Conservation (phyloP, 306 rosid genomes). For the Potentilla sterilis region DNA sequence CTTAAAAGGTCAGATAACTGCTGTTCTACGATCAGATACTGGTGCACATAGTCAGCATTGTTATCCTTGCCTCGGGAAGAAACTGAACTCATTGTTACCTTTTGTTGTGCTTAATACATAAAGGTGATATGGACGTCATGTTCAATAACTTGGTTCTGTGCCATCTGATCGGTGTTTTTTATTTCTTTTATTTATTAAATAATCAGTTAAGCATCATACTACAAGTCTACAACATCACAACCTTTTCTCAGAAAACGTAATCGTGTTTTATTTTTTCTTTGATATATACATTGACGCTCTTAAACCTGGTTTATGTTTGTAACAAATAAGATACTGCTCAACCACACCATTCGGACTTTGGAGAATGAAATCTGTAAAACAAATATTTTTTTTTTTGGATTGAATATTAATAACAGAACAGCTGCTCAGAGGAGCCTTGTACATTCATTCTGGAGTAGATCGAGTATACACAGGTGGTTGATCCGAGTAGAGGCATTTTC, state of each 20-base stretch:
- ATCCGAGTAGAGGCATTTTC: too few species aligned
- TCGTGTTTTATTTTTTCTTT: not conserved
- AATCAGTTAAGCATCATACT: not conserved
- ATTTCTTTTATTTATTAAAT: not conserved
- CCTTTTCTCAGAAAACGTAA: not conserved
- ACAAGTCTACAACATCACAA: not conserved
- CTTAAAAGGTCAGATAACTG: slow-evolving; percentile 10
- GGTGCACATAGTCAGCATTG: slow-evolving; percentile 12
- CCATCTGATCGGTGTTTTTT: not conserved
- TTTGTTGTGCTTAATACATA: slow-evolving; percentile 22
- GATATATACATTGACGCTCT: not conserved
- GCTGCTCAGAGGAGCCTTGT: too few species aligned
- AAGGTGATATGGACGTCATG: not conserved
- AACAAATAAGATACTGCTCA: not conserved
- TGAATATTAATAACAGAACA: too few species aligned
- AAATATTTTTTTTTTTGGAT: too few species aligned
- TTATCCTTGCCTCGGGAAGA: not conserved
- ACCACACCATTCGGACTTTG: not conserved
- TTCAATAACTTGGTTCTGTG: slow-evolving; percentile 7
- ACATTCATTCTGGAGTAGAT: too few species aligned
- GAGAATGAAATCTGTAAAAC: too few species aligned
- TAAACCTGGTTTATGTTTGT: not conserved
- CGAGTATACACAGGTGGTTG: too few species aligned
- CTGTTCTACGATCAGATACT: slow-evolving; percentile 15
- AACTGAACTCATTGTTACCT: slow-evolving; percentile 20